These are phyloP conservation scores for Pterocarpus santalinus DNA, from an alignment of 306 rosid genomes.

Conservation along the genomic window DNA sequence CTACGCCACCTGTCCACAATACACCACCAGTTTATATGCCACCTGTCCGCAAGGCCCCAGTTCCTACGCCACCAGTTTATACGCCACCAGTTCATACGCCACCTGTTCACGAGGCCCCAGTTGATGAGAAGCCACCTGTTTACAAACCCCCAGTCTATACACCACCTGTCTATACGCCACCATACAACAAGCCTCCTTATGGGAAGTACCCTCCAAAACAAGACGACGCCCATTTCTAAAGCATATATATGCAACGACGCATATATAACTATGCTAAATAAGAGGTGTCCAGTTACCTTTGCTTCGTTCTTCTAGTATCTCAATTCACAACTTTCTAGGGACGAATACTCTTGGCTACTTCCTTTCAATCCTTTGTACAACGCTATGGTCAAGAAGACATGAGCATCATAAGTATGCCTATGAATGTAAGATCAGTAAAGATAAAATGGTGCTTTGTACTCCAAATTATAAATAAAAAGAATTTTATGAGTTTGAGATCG, in stretches of 20 bases:
- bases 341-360: not conserved
- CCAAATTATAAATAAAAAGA: too few relatives aligned
- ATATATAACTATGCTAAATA: not conserved
- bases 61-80: not conserved
- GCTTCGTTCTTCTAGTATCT: not conserved
- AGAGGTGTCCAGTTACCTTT: not conserved
- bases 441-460: too few relatives aligned
- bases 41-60: not conserved
- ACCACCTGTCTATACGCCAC: not conserved
- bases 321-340: not conserved
- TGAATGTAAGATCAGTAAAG: too few relatives aligned
- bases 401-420: not conserved
- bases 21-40: not conserved
- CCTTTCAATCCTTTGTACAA: not conserved
- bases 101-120: not conserved
- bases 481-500: too few relatives aligned
- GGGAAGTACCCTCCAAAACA: not conserved
- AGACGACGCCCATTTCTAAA: not conserved
- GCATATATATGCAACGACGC: not conserved
- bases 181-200: conserved; percentile 1
- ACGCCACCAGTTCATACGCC: not conserved
- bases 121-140: not conserved
- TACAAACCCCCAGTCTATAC: not conserved
- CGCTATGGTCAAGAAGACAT: not conserved
- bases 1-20: not conserved